Evolutionary conservation across 495 filamentous ascomycete species (phyloP).

Genomic region (Neurospora sp.): DNA sequence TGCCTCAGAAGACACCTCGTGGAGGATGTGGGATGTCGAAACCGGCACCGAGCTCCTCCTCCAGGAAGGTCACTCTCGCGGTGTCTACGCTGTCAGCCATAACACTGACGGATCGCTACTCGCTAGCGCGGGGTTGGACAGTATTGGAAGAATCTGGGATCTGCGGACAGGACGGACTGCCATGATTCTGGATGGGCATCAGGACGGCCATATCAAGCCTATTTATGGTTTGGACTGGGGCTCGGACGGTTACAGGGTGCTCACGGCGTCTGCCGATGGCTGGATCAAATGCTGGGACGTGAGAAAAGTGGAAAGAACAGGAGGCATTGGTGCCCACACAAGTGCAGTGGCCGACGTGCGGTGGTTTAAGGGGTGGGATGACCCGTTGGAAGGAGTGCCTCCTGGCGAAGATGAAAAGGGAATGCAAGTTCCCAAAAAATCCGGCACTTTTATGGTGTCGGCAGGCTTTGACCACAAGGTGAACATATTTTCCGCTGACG

Average conservation of each 20-base stretch:
- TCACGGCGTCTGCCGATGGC: conserved; percentile 86
- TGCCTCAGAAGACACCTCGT: conserved; percentile 92
- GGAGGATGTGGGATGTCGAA: conserved; percentile 91
- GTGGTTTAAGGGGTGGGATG: conserved; percentile 82
- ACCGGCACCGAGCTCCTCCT: conserved; percentile 73
- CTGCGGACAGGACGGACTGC: conserved; percentile 86
- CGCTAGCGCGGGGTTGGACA: conserved; percentile 84
- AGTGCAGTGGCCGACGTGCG: conserved; percentile 85
- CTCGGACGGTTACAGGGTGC: conserved; percentile 75
- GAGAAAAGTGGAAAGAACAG: conserved; percentile 71
- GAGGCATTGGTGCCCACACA: conserved; percentile 82
- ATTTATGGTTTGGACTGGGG: conserved; percentile 92
- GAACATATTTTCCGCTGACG: conserved; percentile 90
- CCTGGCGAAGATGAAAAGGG: conserved; percentile 54
- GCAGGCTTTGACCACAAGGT: conserved; percentile 93
- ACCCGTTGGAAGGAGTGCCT: conserved; percentile 44
- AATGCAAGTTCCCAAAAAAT: conserved; percentile 48
- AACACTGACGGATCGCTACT: conserved; percentile 85
- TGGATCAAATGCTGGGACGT: conserved; percentile 98
- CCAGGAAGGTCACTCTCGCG: conserved; percentile 90
- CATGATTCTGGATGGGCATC: conserved; percentile 76
- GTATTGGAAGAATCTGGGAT: conserved; percentile 94
- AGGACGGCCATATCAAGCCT: conserved; percentile 87
- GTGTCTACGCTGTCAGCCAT: conserved; percentile 81
- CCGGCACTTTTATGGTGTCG: conserved; percentile 83